Base-by-base conservation (phyloP, 2,329 filamentous ascomycete genomes). In the Endoconidiophora laricicola region DNA sequence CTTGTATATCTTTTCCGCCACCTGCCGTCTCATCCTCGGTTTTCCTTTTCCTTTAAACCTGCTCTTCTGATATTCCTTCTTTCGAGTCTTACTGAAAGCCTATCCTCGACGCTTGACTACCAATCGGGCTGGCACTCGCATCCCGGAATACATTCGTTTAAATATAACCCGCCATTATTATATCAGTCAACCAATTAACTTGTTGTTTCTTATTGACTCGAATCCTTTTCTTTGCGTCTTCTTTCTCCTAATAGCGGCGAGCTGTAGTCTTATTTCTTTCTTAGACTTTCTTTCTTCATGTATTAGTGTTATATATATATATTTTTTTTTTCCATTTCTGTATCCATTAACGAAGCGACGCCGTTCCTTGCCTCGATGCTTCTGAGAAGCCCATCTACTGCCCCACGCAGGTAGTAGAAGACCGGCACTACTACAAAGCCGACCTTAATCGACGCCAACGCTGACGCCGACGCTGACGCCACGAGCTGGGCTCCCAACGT, bases 401-500 rank as follows among this genome's bases (percentile, higher is more conserved):
- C 29, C 29, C 5, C 29, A 12, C 29, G 5, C 29, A 33, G 29
- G 29, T 33, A 33, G 29, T 33, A 33, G 29, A 4, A 33, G 12
- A 1, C 29, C 9, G 29, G 29, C 29, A 12, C 4, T 38, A 6
- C 16, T 43, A 9, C 10, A 14, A 18, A 18, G 16, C 26, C 40
- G 36, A 36, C 47, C 24, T 24, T 12, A 29, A 22, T 49, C 47
- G 47, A 43, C 47, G 40, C 24, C 16, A 18, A 18, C 16, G 16
- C 16, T 18, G 2, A 18, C 16, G 16, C 16, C 16, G 16, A 18
- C 16, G 16, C 16, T 18, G 47, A 43, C 47, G 40, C 24, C 47
- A 23, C 44, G 47, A 49, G 47, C 47, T 44, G 47, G 47, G 20
- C 47, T 49, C 47, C 24, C 20, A 46, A 39, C 20, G 38, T 33